Conservation (phyloP, 805 yeast species). For the Wickerhamomyces pijperi region DNA sequence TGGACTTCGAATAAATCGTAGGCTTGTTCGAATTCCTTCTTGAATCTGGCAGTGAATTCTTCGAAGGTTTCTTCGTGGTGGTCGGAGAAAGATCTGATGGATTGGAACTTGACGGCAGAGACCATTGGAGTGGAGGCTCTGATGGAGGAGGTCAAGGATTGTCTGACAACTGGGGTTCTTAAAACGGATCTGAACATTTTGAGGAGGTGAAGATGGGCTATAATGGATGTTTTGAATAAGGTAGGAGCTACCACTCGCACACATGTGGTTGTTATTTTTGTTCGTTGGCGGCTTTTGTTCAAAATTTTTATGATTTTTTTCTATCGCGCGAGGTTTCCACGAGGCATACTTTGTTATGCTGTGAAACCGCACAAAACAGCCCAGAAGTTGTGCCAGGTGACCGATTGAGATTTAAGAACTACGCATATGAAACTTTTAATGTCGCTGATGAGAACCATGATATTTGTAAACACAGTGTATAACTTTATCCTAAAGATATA, state of each 20-base stretch:
- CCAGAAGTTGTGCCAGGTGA: neutral
- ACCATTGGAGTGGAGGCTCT: constrained; percentile 10
- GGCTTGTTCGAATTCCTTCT: constrained; percentile 92
- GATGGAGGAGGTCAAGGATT: constrained; percentile 7
- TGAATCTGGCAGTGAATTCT: constrained; percentile 83
- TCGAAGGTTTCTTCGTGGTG: constrained; percentile 89
- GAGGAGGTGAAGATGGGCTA: no score
- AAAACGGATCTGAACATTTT: constrained; percentile 10
- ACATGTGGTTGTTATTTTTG: neutral
- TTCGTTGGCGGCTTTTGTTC: neutral
- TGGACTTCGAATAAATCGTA: constrained; percentile 80
- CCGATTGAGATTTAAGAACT: neutral
- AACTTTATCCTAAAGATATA: neutral
- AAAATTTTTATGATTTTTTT: neutral
- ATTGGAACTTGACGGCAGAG: constrained; percentile 6
- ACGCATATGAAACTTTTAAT: no score
- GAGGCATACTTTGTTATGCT: neutral
- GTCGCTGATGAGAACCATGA: no score
- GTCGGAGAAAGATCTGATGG: constrained; percentile 61
- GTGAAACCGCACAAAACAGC: neutral
- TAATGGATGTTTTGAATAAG: neutral
- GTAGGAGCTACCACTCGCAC: no score
- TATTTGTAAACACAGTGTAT: no score
- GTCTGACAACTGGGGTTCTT: constrained; percentile 13
- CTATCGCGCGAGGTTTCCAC: neutral